Percentiles rank a stretch among this genome's conserved stretches.
Evolutionary conservation across 2,329 filamentous ascomycete genomes (phyloP).

Genomic region (Penicillium sp.): DNA sequence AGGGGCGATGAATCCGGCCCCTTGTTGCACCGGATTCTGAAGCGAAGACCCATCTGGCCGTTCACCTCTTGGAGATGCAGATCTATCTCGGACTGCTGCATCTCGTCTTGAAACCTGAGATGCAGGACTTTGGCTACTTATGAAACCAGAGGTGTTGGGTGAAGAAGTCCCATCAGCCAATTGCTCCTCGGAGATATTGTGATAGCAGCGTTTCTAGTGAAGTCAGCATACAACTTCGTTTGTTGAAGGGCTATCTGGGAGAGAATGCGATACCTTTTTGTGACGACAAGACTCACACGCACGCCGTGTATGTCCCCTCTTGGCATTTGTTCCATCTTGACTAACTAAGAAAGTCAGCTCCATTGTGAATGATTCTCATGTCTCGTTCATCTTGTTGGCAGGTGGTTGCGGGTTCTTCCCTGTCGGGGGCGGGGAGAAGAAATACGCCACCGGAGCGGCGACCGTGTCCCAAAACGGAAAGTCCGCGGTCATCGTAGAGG

Average conservation of each 20-base stretch:
- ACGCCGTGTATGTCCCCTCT: not conserved
- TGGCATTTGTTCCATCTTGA: not conserved
- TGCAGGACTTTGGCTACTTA: not conserved
- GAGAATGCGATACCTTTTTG: conserved; percentile 5
- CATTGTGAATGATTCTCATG: not conserved
- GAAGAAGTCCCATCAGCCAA: not conserved
- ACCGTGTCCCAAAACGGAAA: not conserved
- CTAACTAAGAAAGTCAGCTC: conserved; percentile 6
- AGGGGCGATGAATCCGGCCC: too few species aligned
- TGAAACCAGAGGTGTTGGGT: not conserved
- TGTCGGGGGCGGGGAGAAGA: not conserved
- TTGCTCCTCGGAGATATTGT: not conserved
- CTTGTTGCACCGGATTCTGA: not conserved
- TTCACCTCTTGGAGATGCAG: conserved; percentile 1
- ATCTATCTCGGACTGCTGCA: not conserved
- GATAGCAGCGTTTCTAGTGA: conserved; percentile 6
- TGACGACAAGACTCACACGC: conserved; percentile 6
- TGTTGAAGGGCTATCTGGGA: not conserved
- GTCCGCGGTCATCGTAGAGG: not conserved
- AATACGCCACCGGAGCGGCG: conserved; percentile 3
- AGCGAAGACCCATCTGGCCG: not conserved
- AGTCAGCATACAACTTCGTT: not conserved
- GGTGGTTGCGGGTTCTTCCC: not conserved
- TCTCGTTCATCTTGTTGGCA: not conserved
- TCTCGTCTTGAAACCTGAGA: not conserved